Evolutionary conservation across 2,329 filamentous ascomycete species (phyloP).

Genomic region (Cytospora schulzeri): DNA sequence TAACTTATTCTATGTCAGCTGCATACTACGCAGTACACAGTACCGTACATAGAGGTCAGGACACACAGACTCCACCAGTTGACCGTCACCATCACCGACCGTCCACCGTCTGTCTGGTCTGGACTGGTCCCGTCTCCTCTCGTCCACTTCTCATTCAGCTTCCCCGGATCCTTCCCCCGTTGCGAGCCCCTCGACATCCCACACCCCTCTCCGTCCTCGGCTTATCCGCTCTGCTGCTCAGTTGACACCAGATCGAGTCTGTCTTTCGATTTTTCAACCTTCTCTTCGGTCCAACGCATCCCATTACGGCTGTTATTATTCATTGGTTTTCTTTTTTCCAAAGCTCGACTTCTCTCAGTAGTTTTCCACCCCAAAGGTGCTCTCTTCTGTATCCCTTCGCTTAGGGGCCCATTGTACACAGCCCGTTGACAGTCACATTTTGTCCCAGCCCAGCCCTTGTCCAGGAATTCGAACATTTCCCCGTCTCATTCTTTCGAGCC

Average conservation of each 20-base stretch:
- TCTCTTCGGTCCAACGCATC: slow-evolving; percentile 13
- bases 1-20: background rate
- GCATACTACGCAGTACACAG: background rate
- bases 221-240: slow-evolving; percentile 12
- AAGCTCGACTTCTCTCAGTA: background rate
- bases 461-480: slow-evolving; percentile 12
- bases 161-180: slow-evolving; percentile 13
- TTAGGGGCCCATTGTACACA: background rate
- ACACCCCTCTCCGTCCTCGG: slow-evolving; percentile 23
- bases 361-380: background rate
- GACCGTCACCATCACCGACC: slow-evolving; percentile 7
- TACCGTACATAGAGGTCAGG: slow-evolving; percentile 5
- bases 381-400: background rate
- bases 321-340: background rate
- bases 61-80: slow-evolving; percentile 12
- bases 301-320: slow-evolving; percentile 10
- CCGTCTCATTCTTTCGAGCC: slow-evolving; percentile 14
- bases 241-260: slow-evolving; percentile 17
- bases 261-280: slow-evolving; percentile 13
- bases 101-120: slow-evolving; percentile 6
- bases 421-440: slow-evolving; percentile 2
- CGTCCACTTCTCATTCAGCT: slow-evolving; percentile 10
- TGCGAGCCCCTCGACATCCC: slow-evolving; percentile 17
- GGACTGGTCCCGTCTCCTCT: slow-evolving; percentile 7
- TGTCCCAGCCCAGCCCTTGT: slow-evolving; percentile 8